Percentiles rank a stretch among this genome's conserved stretches.
Evolutionary conservation across 768 basidiomycete genomes (phyloP).

Genomic region (Serendipita vermifera): DNA sequence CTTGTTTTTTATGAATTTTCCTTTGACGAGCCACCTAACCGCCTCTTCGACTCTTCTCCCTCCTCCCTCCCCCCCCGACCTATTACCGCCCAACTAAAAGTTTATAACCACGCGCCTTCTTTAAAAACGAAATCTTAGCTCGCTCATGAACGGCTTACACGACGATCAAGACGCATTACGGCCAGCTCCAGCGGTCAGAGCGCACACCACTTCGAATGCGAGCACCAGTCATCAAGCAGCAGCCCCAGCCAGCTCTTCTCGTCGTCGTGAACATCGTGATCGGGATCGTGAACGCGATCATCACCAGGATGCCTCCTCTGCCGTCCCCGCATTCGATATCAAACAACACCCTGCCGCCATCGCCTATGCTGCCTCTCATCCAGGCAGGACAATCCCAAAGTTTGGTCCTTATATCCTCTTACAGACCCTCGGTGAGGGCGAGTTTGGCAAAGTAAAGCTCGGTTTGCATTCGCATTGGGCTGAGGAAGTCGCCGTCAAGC

Average conservation of each 20-base stretch:
- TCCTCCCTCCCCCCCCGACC: no score
- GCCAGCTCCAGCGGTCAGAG: slow-evolving; percentile 1
- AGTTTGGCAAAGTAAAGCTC: slow-evolving; percentile 98
- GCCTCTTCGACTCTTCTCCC: no score
- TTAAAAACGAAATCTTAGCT: neutral
- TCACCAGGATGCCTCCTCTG: no score
- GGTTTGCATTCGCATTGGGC: slow-evolving; percentile 88
- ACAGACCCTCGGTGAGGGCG: slow-evolving; percentile 95
- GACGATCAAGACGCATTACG: neutral
- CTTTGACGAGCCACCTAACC: no score
- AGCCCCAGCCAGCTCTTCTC: neutral
- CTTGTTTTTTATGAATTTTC: no score
- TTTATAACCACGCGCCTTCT: no score
- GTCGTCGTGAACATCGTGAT: neutral
- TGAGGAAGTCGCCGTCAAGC: slow-evolving; percentile 96
- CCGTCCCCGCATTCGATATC: slow-evolving; percentile 2
- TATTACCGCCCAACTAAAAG: no score
- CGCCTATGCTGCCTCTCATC: slow-evolving; percentile 71
- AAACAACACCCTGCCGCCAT: slow-evolving; percentile 58
- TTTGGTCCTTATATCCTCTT: slow-evolving; percentile 93
- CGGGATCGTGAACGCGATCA: no score
- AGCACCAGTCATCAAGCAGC: neutral
- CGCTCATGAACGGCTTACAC: neutral
- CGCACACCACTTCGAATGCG: neutral
- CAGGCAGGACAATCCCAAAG: slow-evolving; percentile 73